Evolutionary conservation across 257 asterid species (phyloP), one percentile per base, ranked within the genome.

Genomic region (Orobanche coerulescens): DNA sequence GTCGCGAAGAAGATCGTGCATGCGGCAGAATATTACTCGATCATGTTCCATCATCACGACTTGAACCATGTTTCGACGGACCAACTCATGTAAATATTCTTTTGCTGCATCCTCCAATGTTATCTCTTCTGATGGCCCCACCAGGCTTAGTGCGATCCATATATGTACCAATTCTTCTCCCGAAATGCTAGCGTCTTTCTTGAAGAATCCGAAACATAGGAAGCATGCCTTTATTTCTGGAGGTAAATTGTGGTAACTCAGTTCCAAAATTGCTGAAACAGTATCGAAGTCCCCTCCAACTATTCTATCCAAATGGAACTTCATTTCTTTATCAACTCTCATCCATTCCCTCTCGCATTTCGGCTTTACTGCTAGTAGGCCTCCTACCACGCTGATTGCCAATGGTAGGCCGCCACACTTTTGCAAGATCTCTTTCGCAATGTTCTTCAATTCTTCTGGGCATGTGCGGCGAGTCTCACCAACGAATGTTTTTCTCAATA

Each of bases 201-300:
- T 25, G 9, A 65, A 39, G 54, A 65, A 60, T 31, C 47, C 48
- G 0, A 65, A 5, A 51, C 61, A 65, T 19, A 65, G 30, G 60
- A 55, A 65, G 23, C 64, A 65, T 13, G 64, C 40, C 24, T 65
- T 65, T 13, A 65, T 39, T 12, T 55, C 22, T 23, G 71, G 57
- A 55, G 71, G 64, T 26, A 65, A 65, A 39, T 55, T 61, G 1
- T 54, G 25, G 61, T 65, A 55, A 65, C 64, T 65, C 63, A 65
- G 7, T 20, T 34, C 71, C 51, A 66, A 33, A 43, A 58, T 44
- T 30, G 43, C 0, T 46, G 42, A 46, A 28, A 67, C 28, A 18
- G 14, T 7, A 48, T 10, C 10, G 14, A 1, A 15, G 4, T 11
- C 31, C 12, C 20, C 12, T 58, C 20, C 25, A n/a, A n/a, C n/a